Evolutionary conservation across 1,139 yeast genomes (phyloP).

Genomic region (Williopsis jadinii): DNA sequence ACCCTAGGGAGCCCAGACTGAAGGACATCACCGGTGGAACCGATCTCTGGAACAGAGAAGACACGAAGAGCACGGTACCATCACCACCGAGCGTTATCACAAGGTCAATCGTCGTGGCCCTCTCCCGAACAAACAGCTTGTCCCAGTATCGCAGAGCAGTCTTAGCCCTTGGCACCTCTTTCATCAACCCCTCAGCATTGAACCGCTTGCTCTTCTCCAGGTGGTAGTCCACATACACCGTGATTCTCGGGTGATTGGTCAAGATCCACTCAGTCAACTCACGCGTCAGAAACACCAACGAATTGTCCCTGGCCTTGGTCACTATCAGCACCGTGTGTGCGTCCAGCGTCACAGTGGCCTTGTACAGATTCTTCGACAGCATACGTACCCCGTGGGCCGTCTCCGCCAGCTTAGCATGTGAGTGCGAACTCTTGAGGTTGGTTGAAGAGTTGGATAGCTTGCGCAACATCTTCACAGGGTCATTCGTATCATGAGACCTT

Average conservation of each 20-base stretch:
- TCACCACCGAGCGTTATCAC: constrained; percentile 85
- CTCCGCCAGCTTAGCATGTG: constrained; percentile 71
- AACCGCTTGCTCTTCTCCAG: constrained; percentile 57
- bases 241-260: constrained; percentile 35
- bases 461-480: constrained; percentile 10
- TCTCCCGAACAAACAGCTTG: constrained; percentile 42
- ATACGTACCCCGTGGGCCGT: constrained; percentile 84
- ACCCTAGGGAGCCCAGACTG: constrained; percentile 76
- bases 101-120: constrained; percentile 61
- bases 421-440: constrained; percentile 34
- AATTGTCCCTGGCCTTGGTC: constrained; percentile 80
- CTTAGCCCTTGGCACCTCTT: constrained; percentile 35
- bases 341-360: constrained; percentile 67
- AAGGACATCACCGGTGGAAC: constrained; percentile 89
- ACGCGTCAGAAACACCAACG: constrained; percentile 64
- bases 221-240: constrained; percentile 65
- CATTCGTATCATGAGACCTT: constrained; percentile 2
- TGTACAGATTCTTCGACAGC: constrained; percentile 66
- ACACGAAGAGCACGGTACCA: constrained; percentile 79
- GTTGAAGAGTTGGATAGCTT: constrained; percentile 15
- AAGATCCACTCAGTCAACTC: constrained; percentile 77
- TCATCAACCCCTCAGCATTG: constrained; percentile 36
- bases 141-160: constrained; percentile 57
- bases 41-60: constrained; percentile 68
- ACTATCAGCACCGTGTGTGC: constrained; percentile 69